Conservation (phyloP, 805 yeast genomes). For the Zygosaccharomyces lentus region DNA sequence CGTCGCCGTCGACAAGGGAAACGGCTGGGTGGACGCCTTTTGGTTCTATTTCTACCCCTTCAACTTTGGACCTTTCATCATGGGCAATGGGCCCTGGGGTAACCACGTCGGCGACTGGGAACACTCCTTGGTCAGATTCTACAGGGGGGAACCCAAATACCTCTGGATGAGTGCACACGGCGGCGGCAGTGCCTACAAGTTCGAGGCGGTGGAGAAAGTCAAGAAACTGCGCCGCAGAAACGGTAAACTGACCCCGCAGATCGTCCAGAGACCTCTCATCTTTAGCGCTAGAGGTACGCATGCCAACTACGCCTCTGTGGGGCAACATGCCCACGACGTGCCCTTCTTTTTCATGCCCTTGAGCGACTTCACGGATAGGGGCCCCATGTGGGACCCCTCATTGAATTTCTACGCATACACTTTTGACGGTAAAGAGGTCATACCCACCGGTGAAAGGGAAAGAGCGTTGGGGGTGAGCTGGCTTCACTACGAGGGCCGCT, state of each 20-base stretch:
- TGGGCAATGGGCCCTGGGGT: constrained; percentile 97
- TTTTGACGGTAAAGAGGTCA: constrained; percentile 54
- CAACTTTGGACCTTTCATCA: constrained; percentile 91
- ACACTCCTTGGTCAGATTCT: constrained; percentile 81
- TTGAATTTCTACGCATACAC: constrained; percentile 78
- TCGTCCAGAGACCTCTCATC: constrained; percentile 58
- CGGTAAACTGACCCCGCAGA: constrained; percentile 68
- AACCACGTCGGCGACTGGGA: constrained; percentile 99
- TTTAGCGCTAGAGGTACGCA: constrained; percentile 95
- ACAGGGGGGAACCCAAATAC: constrained; percentile 71
- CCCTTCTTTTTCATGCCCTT: constrained; percentile 76
- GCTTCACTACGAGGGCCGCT: constrained; percentile 75
- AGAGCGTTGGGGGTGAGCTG: constrained; percentile 51
- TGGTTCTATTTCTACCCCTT: constrained; percentile 96
- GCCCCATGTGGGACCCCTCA: constrained; percentile 92
- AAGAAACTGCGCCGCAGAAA: constrained; percentile 76
- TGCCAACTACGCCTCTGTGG: constrained; percentile 94
- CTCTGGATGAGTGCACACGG: constrained; percentile 99
- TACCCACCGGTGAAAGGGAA: constrained; percentile 36
- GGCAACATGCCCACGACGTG: constrained; percentile 92
- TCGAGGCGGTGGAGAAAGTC: constrained; percentile 59
- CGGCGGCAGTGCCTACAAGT: constrained; percentile 88
- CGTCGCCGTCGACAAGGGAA: constrained; percentile 85
- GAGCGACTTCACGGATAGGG: constrained; percentile 91
- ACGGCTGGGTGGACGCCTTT: constrained; percentile 91